phyloP scores from a whole-genome alignment of 495 filamentous ascomycete species.

The Penicillium pancosmium region DNA sequence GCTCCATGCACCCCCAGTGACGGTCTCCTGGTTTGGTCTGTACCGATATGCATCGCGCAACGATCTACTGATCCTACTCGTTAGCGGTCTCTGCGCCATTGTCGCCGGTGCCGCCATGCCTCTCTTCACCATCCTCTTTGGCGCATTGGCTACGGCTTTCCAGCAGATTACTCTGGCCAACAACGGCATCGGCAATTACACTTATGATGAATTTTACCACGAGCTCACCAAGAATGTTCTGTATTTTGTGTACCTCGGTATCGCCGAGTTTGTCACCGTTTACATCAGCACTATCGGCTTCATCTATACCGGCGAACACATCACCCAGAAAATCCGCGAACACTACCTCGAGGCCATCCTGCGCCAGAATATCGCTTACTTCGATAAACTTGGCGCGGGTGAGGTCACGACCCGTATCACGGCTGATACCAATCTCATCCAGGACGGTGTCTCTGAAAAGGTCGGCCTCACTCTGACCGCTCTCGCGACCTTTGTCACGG shows the following conservation, averaged over 20 bases:
- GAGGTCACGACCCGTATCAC: slow-evolving; percentile 94
- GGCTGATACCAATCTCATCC: slow-evolving; percentile 84
- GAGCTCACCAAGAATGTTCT: slow-evolving; percentile 68
- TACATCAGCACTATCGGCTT: slow-evolving; percentile 86
- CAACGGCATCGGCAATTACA: slow-evolving; percentile 26
- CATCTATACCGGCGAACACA: slow-evolving; percentile 91
- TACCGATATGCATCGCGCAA: slow-evolving; percentile 79
- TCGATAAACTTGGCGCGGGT: slow-evolving; percentile 87
- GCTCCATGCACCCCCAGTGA: slow-evolving; percentile 66
- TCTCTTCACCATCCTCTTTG: slow-evolving; percentile 84
- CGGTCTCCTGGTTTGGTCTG: slow-evolving; percentile 65
- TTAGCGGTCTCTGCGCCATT: slow-evolving; percentile 70
- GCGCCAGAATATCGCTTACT: slow-evolving; percentile 90
- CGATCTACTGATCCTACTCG: slow-evolving; percentile 72
- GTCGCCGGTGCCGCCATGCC: slow-evolving; percentile 80
- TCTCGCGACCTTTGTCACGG: slow-evolving; percentile 77
- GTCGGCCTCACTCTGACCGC: slow-evolving; percentile 75
- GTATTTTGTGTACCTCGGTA: slow-evolving; percentile 89
- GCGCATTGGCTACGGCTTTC: slow-evolving; percentile 73
- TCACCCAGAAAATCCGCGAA: slow-evolving; percentile 81
- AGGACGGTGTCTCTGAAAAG: slow-evolving; percentile 89
- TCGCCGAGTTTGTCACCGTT: slow-evolving; percentile 79
- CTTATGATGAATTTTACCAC: slow-evolving; percentile 56
- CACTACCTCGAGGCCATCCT: slow-evolving; percentile 82
- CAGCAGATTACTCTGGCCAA: slow-evolving; percentile 58